Conservation (phyloP, 2,329 filamentous ascomycete genomes). For the Mycogone perniciosa region DNA sequence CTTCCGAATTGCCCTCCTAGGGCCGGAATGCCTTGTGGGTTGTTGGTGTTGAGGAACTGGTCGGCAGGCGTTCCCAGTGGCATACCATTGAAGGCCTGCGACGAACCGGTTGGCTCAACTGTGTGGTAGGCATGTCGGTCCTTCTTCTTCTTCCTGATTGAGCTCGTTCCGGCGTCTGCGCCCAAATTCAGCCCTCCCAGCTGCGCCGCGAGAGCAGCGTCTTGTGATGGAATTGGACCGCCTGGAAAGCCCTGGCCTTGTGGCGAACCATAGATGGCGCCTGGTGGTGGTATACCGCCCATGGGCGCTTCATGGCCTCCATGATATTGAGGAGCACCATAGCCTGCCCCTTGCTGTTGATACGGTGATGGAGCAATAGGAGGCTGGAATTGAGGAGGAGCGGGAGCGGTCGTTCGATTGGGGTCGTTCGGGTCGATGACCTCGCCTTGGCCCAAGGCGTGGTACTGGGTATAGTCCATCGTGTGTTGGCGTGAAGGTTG, state of each 20-base stretch:
- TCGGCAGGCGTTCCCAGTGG: slow-evolving; percentile 46
- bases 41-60: slow-evolving; percentile 32
- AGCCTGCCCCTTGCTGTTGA: slow-evolving; percentile 32
- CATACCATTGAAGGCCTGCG: slow-evolving; percentile 64
- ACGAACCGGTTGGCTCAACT: slow-evolving; percentile 64
- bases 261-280: slow-evolving; percentile 22
- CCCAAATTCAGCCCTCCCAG: slow-evolving; percentile 72
- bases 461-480: slow-evolving; percentile 51
- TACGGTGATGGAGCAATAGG: slow-evolving; percentile 49
- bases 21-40: slow-evolving; percentile 20
- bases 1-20: slow-evolving; percentile 41
- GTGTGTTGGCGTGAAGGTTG: slow-evolving; percentile 28
- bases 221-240: slow-evolving; percentile 30
- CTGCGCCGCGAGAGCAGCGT: slow-evolving; percentile 57
- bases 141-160: slow-evolving; percentile 75
- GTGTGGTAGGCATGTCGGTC: slow-evolving; percentile 89
- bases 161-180: slow-evolving; percentile 34
- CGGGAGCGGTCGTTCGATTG: slow-evolving; percentile 43
- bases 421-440: slow-evolving; percentile 49
- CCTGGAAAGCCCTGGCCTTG: slow-evolving; percentile 25
- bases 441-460: slow-evolving; percentile 51
- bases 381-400: slow-evolving; percentile 50
- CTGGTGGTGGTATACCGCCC: slow-evolving; percentile 25
- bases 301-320: slow-evolving; percentile 16
- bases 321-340: slow-evolving; percentile 22